Conservation (phyloP, 164 flowering plant genomes). For the Vitis amurensis region DNA sequence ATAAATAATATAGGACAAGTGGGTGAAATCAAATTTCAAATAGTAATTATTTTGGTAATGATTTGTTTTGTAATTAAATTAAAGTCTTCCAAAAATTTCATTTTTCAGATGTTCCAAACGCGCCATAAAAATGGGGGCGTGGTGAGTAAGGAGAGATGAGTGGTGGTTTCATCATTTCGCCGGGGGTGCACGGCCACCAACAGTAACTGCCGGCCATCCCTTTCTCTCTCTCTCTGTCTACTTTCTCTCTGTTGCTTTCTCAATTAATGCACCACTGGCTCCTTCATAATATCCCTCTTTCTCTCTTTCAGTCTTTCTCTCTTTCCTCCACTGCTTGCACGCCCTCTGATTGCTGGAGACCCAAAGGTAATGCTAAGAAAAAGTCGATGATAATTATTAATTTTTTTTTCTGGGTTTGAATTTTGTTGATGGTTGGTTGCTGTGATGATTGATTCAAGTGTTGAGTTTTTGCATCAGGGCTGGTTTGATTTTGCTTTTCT, state of each 20-base stretch:
- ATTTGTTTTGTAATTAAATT: not conserved
- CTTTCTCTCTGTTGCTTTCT: conserved; percentile 17
- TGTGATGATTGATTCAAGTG: too few relatives aligned
- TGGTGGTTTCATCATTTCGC: not conserved
- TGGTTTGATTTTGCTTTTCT: too few relatives aligned
- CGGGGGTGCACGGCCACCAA: not conserved
- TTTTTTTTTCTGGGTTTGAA: not conserved
- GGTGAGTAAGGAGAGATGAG: not conserved
- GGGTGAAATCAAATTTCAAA: not conserved
- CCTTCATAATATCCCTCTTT: not conserved
- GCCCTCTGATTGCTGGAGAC: not conserved
- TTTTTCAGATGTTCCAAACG: not conserved
- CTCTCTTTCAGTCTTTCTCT: not conserved
- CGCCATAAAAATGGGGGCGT: not conserved
- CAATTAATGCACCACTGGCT: conserved; percentile 22
- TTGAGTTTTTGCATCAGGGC: too few relatives aligned
- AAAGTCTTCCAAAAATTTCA: not conserved
- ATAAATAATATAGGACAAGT: too few relatives aligned
- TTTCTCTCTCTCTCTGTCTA: conserved; percentile 1
- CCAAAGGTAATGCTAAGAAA: not conserved
- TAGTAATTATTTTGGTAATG: not conserved
- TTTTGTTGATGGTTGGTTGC: too few relatives aligned
- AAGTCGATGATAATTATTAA: too few relatives aligned
- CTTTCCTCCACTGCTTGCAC: not conserved
- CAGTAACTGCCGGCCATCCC: not conserved